A percentile compares a stretch with the other conserved stretches of the same genome.
These are phyloP conservation scores for Cyphellophora europaea DNA, from an alignment of 2,329 filamentous ascomycete species.

Conservation along the genomic window DNA sequence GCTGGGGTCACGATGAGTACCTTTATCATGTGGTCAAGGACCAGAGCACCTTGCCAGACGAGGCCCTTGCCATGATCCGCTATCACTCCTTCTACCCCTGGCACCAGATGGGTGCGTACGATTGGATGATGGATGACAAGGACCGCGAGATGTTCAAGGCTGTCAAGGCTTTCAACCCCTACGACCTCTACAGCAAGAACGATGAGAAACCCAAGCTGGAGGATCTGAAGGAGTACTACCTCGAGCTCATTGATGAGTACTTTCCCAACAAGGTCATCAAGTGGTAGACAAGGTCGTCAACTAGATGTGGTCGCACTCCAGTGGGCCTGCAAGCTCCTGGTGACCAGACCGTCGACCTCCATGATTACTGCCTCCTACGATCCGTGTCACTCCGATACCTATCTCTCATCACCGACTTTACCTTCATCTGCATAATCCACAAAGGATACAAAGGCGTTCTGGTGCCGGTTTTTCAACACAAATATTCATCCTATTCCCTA, in stretches of 20 bases:
- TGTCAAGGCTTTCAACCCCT: slow-evolving; percentile 81
- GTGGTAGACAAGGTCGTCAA: slow-evolving; percentile 44
- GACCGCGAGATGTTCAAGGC: slow-evolving; percentile 72
- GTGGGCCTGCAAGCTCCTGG: background rate
- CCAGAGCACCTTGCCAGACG: slow-evolving; percentile 66
- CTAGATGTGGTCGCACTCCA: background rate
- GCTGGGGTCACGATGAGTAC: slow-evolving; percentile 85
- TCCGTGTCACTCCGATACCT: too few relatives aligned
- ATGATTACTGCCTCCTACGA: background rate
- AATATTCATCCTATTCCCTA: too few relatives aligned
- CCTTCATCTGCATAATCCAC: too few relatives aligned
- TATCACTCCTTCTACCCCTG: slow-evolving; percentile 93
- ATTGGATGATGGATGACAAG: slow-evolving; percentile 72
- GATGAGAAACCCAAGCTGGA: slow-evolving; percentile 69
- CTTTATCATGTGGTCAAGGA: slow-evolving; percentile 79
- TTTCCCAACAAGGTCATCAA: slow-evolving; percentile 59
- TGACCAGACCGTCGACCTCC: background rate
- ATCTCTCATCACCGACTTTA: too few relatives aligned
- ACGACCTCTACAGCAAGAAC: slow-evolving; percentile 86
- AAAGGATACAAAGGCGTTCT: too few relatives aligned
- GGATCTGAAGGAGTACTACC: slow-evolving; percentile 69
- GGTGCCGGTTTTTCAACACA: too few relatives aligned
- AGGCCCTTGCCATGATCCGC: slow-evolving; percentile 84
- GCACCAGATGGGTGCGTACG: slow-evolving; percentile 74
- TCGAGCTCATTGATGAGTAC: slow-evolving; percentile 66